Evolutionary conservation across 768 basidiomycete species (phyloP).

Genomic region (Dictyophora rubrovolvata): DNA sequence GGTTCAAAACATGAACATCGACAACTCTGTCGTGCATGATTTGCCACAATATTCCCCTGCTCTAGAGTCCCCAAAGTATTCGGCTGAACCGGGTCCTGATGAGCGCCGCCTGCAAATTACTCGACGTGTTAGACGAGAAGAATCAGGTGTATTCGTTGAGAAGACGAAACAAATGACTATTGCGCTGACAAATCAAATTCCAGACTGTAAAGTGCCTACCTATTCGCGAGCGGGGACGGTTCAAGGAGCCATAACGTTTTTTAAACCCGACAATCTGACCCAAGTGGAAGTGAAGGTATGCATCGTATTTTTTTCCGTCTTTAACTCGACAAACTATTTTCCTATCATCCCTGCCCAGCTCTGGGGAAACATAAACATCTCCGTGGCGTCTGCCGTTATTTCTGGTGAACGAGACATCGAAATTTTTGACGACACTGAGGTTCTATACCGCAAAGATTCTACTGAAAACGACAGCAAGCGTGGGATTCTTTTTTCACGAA

Average conservation of each 20-base stretch:
- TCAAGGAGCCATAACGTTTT: slow-evolving; percentile 46
- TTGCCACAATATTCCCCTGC: slow-evolving; percentile 6
- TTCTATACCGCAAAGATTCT: not conserved
- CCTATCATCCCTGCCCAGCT: not conserved
- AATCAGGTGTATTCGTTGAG: slow-evolving; percentile 5
- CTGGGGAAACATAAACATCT: not conserved
- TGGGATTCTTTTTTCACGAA: not conserved
- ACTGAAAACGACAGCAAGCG: not conserved
- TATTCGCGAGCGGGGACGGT: slow-evolving; percentile 44
- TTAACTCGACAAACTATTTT: not conserved
- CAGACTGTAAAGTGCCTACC: slow-evolving; percentile 39
- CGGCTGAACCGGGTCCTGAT: slow-evolving; percentile 40
- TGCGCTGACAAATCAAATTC: slow-evolving; percentile 42
- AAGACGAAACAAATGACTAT: slow-evolving; percentile 26
- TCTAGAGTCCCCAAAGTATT: slow-evolving; percentile 35
- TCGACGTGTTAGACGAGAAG: slow-evolving; percentile 2
- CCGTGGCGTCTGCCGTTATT: not conserved
- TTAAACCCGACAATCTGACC: slow-evolving; percentile 43
- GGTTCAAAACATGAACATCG: not conserved
- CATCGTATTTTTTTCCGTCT: not conserved
- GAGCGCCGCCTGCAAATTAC: slow-evolving; percentile 36
- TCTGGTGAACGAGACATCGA: not conserved
- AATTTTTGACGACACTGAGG: not conserved
- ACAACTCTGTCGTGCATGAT: not conserved
- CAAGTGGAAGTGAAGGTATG: slow-evolving; percentile 57